phyloP scores from a whole-genome alignment of 441 rosid genomes.

The Erodium trifolium region DNA sequence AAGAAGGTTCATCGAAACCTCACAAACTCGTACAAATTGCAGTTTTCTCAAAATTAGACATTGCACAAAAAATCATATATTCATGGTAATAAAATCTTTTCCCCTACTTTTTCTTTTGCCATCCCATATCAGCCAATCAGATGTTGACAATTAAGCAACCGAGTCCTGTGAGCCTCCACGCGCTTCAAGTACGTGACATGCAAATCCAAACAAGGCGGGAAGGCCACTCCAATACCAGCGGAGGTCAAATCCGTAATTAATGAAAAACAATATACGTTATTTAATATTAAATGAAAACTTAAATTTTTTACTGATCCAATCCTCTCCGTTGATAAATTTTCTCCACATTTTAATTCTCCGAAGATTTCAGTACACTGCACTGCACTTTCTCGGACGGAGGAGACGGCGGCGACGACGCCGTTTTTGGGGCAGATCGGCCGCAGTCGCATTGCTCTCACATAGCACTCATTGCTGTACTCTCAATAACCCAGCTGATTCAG shows the following conservation, averaged over 20 bases:
- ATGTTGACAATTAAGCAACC: not conserved
- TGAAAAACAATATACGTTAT: not conserved
- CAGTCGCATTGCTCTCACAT: not conserved
- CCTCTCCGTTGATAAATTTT: constrained; percentile 3
- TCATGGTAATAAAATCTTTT: not conserved
- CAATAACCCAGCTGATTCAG: not conserved
- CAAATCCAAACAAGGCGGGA: not conserved
- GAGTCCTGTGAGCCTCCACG: not conserved
- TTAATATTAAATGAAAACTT: not conserved
- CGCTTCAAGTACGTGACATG: not conserved
- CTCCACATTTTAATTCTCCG: not conserved
- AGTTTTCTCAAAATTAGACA: not conserved
- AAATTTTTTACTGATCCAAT: not conserved
- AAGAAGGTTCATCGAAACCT: not conserved
- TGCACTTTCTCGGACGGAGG: not conserved
- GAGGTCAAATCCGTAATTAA: constrained; percentile 4
- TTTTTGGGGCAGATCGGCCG: not conserved
- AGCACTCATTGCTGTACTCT: not conserved
- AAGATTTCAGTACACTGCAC: not conserved
- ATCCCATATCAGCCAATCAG: not conserved
- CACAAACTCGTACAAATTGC: not conserved
- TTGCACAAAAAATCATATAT: not conserved
- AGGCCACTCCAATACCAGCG: not conserved
- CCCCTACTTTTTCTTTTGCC: not conserved
- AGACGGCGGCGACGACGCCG: constrained; percentile 4